Evolutionary conservation across 2,329 filamentous ascomycete species (phyloP), one percentile per base, ranked within the genome.

Genomic region (Remersonia thermophila): DNA sequence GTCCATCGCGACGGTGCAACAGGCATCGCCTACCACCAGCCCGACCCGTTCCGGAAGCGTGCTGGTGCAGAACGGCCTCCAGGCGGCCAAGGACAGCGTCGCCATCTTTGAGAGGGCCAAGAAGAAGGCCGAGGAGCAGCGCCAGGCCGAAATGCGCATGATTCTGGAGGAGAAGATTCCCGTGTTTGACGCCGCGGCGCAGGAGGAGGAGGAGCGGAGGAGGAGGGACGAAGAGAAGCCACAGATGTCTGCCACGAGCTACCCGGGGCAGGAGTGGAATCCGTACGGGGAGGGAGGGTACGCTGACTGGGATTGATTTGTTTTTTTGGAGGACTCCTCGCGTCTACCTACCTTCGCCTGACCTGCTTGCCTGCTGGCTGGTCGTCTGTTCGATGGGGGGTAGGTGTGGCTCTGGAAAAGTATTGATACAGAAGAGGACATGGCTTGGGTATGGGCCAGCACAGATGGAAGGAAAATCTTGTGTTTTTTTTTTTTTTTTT

Each of bases 181-280:
- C 8, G 54, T 55, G 48, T 51, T 59, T 36, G 47, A 52, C 11
- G 49, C 50, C 11, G 52, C 56, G 38, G 46, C 50, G 7, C 47
- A 51, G 6, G 41, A 53, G 30, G 52, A 57, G 7, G 57, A 55
- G 6, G 53, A 56, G 16, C 57, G 57, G 18, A 56, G 58, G 35
- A 51, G 48, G 32, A 55, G 60, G 28, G 58, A 63, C 23, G 60
- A 65, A n/a, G 61, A 65, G 11, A 53, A 60, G 50, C 67, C 69
- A 10, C 60, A 66, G 40, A 82, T 83, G 78, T 69, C 63, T 32
- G 77, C 76, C 6, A 77, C 75, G 10, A 76, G 70, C 51, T 83
- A 81, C 54, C 78, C 78, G 0, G 78, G 78, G 0, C 74, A 80
- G 57, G 77, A 82, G 53, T 83, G 78, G 77, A 71, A 71, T 47